Conservation (phyloP, 139 green algal genomes). For the Asterochloris erici region DNA sequence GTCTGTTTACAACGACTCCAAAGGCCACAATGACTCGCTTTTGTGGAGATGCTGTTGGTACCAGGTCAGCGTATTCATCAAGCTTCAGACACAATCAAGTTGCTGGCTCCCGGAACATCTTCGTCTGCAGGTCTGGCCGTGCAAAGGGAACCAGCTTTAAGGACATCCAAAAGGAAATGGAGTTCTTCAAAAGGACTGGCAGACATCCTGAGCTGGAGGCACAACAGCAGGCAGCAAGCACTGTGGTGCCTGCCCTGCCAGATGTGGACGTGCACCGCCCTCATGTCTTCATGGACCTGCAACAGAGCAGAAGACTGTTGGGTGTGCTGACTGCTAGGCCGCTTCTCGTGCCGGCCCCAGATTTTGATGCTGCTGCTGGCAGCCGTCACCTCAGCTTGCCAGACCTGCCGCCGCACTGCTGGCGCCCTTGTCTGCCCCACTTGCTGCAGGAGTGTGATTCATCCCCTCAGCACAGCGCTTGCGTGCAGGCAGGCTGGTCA, state of each 20-base stretch:
- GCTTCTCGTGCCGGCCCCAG: no score
- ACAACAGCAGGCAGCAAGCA: conserved; percentile 5
- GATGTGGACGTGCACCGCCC: conserved; percentile 39
- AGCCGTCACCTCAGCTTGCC: neutral
- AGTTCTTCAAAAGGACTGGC: conserved; percentile 35
- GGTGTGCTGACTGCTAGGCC: conserved; percentile 15
- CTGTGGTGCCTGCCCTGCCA: conserved; percentile 39
- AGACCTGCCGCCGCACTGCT: neutral
- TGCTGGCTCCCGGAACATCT: no score
- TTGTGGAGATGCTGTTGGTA: conserved; percentile 11
- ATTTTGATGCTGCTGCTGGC: neutral
- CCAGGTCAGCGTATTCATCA: no score
- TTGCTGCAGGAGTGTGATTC: neutral
- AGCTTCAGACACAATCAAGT: no score
- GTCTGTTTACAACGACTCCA: no score
- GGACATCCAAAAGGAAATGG: conserved; percentile 13
- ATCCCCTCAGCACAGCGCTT: neutral
- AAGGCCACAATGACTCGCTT: conserved; percentile 21
- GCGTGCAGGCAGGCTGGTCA: conserved; percentile 53
- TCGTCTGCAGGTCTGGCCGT: neutral
- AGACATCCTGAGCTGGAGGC: conserved; percentile 35
- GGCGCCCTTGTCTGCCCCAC: neutral
- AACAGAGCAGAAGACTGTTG: conserved; percentile 24
- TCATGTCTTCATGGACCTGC: conserved; percentile 62
- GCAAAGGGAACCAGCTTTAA: neutral